A percentile compares a stretch with the other conserved stretches of the same genome.
Conservation (phyloP, 306 rosid genomes). For the Trichosanthes cucumerina region DNA sequence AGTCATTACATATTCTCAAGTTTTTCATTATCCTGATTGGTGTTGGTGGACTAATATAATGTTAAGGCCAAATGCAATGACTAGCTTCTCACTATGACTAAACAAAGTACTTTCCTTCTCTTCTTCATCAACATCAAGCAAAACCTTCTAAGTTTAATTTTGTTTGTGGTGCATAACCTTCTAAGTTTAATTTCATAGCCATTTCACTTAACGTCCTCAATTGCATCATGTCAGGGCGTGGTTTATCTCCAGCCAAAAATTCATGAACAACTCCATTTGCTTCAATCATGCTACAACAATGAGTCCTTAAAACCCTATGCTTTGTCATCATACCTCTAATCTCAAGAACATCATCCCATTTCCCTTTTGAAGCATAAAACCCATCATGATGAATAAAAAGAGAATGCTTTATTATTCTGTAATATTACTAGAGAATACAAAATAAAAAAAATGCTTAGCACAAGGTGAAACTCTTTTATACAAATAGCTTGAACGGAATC, state of each 20-base stretch:
- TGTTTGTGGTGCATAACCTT: conserved; percentile 81
- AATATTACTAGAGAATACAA: too few species aligned
- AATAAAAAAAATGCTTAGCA: too few species aligned
- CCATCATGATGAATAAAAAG: conserved; percentile 78
- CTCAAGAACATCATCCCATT: conserved; percentile 71
- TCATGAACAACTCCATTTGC: conserved; percentile 72
- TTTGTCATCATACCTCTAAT: conserved; percentile 68
- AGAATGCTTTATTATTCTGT: too few species aligned
- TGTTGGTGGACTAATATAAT: conserved; percentile 63
- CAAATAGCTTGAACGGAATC: too few species aligned
- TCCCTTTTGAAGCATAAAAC: conserved; percentile 70
- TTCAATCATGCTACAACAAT: conserved; percentile 90
- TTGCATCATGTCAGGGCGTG: conserved; percentile 62
- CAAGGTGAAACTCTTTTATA: too few species aligned
- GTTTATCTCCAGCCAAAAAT: conserved; percentile 65
- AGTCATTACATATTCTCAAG: conserved; percentile 86
- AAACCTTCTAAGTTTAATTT: conserved; percentile 87
- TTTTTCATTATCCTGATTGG: conserved; percentile 85
- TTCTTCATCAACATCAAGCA: conserved; percentile 69
- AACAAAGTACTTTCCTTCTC: conserved; percentile 76
- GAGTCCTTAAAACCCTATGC: conserved; percentile 72
- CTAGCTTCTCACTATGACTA: conserved; percentile 91
- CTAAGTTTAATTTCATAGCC: conserved; percentile 56
- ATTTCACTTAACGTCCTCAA: conserved; percentile 51
- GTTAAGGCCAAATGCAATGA: conserved; percentile 88